Percentiles rank a stretch among this genome's conserved stretches.
Evolutionary conservation across 1,139 yeast genomes (phyloP).

Genomic region (Blastobotrys raffinosifermentans): DNA sequence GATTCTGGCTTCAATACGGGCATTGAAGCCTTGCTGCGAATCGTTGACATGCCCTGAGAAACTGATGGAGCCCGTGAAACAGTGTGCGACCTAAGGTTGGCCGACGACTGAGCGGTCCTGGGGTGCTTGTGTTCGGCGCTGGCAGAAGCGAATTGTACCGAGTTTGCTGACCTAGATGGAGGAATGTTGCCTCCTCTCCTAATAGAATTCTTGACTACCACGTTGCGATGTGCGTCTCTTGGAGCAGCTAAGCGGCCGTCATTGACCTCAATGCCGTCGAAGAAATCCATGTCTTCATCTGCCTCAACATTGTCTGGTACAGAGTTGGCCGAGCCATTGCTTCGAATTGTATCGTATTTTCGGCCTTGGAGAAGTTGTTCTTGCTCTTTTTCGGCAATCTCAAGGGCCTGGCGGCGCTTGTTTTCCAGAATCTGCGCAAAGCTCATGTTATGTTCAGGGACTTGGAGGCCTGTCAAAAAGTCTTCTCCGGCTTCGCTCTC

Average conservation of each 20-base stretch:
- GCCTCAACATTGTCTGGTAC: conserved; percentile 12
- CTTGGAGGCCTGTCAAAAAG: conserved; percentile 12
- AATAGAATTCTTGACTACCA: background rate
- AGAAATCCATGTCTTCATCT: conserved; percentile 19
- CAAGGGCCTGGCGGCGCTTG: conserved; percentile 12
- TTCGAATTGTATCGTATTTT: conserved; percentile 18
- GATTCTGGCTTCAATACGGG: too few relatives aligned
- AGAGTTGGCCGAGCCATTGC: conserved; percentile 17
- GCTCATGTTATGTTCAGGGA: conserved; percentile 12
- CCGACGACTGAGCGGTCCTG: background rate
- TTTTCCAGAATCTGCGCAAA: conserved; percentile 12
- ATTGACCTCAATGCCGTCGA: conserved; percentile 25
- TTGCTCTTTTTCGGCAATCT: conserved; percentile 16
- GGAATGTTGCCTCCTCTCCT: background rate
- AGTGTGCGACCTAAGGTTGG: background rate
- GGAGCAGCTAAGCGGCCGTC: conserved; percentile 4
- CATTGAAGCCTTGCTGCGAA: conserved; percentile 4
- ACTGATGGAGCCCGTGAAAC: background rate
- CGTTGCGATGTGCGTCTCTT: background rate
- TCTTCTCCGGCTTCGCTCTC: conserved; percentile 20
- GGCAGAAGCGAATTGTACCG: background rate
- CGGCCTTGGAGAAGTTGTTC: conserved; percentile 15
- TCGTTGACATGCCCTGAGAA: conserved; percentile 1
- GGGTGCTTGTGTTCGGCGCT: background rate
- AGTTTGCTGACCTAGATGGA: conserved; percentile 1